Percentiles rank a stretch among this genome's conserved stretches.
Conservation (phyloP, 2,329 filamentous ascomycete genomes). For the Stagonosporopsis cucurbitacearum region DNA sequence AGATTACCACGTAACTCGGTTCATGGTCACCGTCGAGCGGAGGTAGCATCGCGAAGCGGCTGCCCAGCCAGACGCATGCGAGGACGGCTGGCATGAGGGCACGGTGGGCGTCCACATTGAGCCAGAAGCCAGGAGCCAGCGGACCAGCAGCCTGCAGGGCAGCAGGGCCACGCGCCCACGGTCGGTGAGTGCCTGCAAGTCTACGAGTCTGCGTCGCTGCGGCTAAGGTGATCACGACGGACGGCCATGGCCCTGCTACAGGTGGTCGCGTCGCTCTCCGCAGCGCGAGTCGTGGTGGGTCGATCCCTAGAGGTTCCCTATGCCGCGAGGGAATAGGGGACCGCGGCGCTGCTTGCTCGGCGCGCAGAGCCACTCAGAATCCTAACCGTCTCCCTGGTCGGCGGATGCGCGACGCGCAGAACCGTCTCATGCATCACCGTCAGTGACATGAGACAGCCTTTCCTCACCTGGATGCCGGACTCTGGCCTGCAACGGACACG, state of each 20-base stretch:
- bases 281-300: constrained; percentile 17
- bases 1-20: constrained; percentile 43
- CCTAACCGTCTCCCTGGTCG: constrained; percentile 34
- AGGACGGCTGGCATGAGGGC: constrained; percentile 27
- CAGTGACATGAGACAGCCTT: constrained; percentile 33
- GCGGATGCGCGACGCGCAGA: constrained; percentile 33
- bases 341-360: constrained; percentile 11
- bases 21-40: constrained; percentile 27
- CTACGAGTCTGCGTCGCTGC: constrained; percentile 9
- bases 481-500: constrained; percentile 26
- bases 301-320: constrained; percentile 14
- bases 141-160: not conserved
- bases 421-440: constrained; percentile 32
- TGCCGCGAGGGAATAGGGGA: constrained; percentile 14
- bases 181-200: constrained; percentile 16
- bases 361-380: constrained; percentile 25
- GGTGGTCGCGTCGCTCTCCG: constrained; percentile 22
- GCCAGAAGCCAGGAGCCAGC: constrained; percentile 8
- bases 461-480: constrained; percentile 33
- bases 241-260: constrained; percentile 20
- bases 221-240: constrained; percentile 30
- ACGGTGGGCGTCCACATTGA: constrained; percentile 25
- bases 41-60: constrained; percentile 31
- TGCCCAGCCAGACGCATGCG: constrained; percentile 23
- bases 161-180: constrained; percentile 9